A percentile compares a stretch with the other conserved stretches of the same genome.
These are phyloP conservation scores for Ogataea corticis DNA, from an alignment of 805 yeast genomes.

Conservation along the genomic window DNA sequence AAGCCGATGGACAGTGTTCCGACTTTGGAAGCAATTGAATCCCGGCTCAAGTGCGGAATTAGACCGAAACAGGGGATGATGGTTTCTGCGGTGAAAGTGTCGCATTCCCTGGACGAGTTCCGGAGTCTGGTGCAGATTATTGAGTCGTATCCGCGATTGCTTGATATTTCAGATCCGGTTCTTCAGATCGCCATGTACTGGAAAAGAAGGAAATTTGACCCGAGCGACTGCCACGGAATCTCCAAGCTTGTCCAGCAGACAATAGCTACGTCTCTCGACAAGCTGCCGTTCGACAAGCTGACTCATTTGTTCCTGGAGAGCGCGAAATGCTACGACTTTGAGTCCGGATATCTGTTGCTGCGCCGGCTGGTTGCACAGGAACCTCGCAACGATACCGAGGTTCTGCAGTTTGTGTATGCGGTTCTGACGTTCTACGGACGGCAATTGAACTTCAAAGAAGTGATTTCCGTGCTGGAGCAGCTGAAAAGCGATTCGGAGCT, in stretches of 20 bases:
- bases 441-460: conserved; percentile 14
- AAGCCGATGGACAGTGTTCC: conserved; percentile 13
- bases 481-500: conserved; percentile 17
- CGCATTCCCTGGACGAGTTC: conserved; percentile 16
- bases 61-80: conserved; percentile 23
- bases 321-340: conserved; percentile 10
- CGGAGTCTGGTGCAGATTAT: conserved; percentile 17
- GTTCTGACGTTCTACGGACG: conserved; percentile 16
- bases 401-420: conserved; percentile 14
- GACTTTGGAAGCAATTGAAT: conserved; percentile 22
- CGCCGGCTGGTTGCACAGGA: conserved; percentile 7
- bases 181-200: conserved; percentile 22
- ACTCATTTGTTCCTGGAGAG: conserved; percentile 12
- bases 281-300: conserved; percentile 6
- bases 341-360: conserved; percentile 14
- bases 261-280: not conserved
- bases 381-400: conserved; percentile 17
- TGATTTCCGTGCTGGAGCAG: conserved; percentile 16
- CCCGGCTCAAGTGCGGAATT: conserved; percentile 27
- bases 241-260: conserved; percentile 8
- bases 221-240: conserved; percentile 7
- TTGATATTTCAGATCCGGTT: conserved; percentile 13
- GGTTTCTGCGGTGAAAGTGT: conserved; percentile 12
- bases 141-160: conserved; percentile 13
- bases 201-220: conserved; percentile 21